Evolutionary conservation across 805 yeast species (phyloP), one percentile per base, ranked within the genome.

Genomic region (Candida adriatica): DNA sequence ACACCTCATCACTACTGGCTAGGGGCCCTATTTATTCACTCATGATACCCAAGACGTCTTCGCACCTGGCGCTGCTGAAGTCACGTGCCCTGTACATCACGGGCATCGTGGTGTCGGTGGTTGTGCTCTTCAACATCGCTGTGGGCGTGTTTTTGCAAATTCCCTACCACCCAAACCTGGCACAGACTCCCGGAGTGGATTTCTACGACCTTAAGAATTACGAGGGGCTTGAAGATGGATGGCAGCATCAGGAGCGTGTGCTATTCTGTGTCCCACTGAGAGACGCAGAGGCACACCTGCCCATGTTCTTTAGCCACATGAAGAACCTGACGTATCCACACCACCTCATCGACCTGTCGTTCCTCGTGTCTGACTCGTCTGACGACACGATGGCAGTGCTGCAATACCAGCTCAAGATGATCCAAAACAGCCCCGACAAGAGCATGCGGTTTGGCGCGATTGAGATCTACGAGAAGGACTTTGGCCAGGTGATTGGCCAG

Each of bases 401-500:
- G 42, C 61, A 70, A 47, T 56, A 61, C 20, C 73, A 75, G 43
- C 62, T 90, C 44, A 62, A 67, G 41, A 73, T 60, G 21, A 63
- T 84, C 16, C 97, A 90, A 60, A 66, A 62, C 26, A 77, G 79
- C 46, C 66, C 72, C 21, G 79, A 86, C 59, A 58, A 60, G 13
- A 39, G 62, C 13, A 64, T 71, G 66, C 71, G 79, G 38, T 85
- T 84, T 56, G 95, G 95, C 20, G 73, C 72, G 40, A 83, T 86
- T 34, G 95, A 86, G 57, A 85, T 87, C 30, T 85, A 64, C 56
- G 92, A 85, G 56, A 88, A 85, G 54, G 95, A 90, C 60, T 90
- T 90, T 52, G 97, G 97, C 30, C 96, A 87, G 55, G 73, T 71
- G 26, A 79, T 90, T 47, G 96, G 96, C 39, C 97, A 90, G 61